These are phyloP conservation scores for Aspergillus nidulans DNA, from an alignment of 495 filamentous ascomycete genomes.

Conservation along the genomic window DNA sequence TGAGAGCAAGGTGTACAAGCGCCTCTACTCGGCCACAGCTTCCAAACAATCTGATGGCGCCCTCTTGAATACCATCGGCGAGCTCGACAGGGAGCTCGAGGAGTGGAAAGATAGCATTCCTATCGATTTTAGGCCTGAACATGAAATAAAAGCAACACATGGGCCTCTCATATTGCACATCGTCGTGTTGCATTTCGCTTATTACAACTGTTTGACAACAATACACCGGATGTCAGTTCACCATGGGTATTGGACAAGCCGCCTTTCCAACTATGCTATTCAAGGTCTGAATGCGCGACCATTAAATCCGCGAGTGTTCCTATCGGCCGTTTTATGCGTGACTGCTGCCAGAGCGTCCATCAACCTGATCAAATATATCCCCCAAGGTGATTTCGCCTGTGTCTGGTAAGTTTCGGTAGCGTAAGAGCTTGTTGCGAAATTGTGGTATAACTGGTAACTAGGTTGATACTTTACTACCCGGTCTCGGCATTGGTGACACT, in stretches of 20 bases:
- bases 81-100: slow-evolving; percentile 88
- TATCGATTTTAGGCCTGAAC: slow-evolving; percentile 87
- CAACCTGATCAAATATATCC: slow-evolving; percentile 90
- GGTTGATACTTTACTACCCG: slow-evolving; percentile 95
- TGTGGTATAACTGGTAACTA: slow-evolving; percentile 28
- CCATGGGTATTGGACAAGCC: slow-evolving; percentile 96
- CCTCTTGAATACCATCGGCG: slow-evolving; percentile 90
- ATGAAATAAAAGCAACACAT: slow-evolving; percentile 87
- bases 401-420: slow-evolving; percentile 70
- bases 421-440: slow-evolving; percentile 9
- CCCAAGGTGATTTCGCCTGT: slow-evolving; percentile 88
- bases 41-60: slow-evolving; percentile 90
- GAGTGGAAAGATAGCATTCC: slow-evolving; percentile 96
- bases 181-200: slow-evolving; percentile 89
- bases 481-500: slow-evolving; percentile 93
- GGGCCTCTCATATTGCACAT: slow-evolving; percentile 88
- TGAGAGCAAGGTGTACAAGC: slow-evolving; percentile 90
- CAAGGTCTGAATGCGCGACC: slow-evolving; percentile 86
- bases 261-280: slow-evolving; percentile 91
- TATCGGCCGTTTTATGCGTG: slow-evolving; percentile 89
- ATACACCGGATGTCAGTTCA: slow-evolving; percentile 98
- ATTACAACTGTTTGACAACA: slow-evolving; percentile 96
- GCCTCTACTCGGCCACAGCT: slow-evolving; percentile 88
- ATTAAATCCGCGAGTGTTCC: slow-evolving; percentile 88
- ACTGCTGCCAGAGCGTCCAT: slow-evolving; percentile 90